Evolutionary conservation across 2,329 filamentous ascomycete genomes (phyloP).

Genomic region (Aspergillus tubingensis): DNA sequence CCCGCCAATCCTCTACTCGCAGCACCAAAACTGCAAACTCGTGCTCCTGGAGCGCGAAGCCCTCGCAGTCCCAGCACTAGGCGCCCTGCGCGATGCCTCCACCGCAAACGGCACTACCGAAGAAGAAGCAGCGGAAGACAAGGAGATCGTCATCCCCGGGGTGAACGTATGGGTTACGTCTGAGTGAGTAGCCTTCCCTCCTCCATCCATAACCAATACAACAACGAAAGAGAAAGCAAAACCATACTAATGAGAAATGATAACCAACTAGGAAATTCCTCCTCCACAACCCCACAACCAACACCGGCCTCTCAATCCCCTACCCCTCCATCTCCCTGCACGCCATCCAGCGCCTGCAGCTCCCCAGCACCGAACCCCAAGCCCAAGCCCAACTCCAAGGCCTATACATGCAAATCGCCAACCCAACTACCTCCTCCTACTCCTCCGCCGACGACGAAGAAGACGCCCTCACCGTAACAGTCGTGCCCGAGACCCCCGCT

Average conservation of each 20-base stretch:
- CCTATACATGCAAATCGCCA: slow-evolving; percentile 51
- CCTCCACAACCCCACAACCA: slow-evolving; percentile 40
- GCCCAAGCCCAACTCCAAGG: slow-evolving; percentile 43
- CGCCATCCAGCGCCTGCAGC: slow-evolving; percentile 48
- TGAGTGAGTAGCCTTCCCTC: slow-evolving; percentile 37
- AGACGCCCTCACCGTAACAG: slow-evolving; percentile 45
- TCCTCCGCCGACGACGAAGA: slow-evolving; percentile 43
- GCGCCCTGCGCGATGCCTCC: slow-evolving; percentile 27
- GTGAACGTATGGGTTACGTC: slow-evolving; percentile 53
- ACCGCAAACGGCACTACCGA: slow-evolving; percentile 14
- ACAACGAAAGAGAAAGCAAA: too few species aligned
- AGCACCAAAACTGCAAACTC: slow-evolving; percentile 48
- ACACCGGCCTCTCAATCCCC: slow-evolving; percentile 47
- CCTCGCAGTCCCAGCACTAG: slow-evolving; percentile 35
- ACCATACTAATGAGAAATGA: neutral
- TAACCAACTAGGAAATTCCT: slow-evolving; percentile 44
- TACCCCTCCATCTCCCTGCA: slow-evolving; percentile 53
- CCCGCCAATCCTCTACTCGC: slow-evolving; percentile 50
- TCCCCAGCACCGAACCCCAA: slow-evolving; percentile 31
- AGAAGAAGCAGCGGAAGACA: slow-evolving; percentile 23
- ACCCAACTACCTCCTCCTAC: slow-evolving; percentile 21
- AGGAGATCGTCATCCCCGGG: slow-evolving; percentile 40
- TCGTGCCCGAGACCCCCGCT: slow-evolving; percentile 38
- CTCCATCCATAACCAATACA: neutral
- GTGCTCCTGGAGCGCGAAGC: slow-evolving; percentile 46